A percentile compares a stretch with the other conserved stretches of the same genome.
phyloP scores from a whole-genome alignment of 352 stramenopile species.

The Saprolegnia diclina region DNA sequence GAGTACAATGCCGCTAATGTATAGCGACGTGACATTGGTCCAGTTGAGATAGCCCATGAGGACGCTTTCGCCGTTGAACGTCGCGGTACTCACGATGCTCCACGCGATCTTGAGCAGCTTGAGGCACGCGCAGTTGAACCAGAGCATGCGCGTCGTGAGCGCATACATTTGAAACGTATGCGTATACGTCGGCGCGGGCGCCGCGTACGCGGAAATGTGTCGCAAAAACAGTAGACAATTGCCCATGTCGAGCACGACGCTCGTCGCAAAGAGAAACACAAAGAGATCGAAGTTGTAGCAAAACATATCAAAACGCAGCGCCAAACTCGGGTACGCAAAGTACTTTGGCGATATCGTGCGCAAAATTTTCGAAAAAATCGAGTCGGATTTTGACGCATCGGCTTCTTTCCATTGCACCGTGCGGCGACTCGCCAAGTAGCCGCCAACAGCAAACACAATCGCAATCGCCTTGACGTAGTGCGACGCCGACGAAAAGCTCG shows the following conservation, averaged over 20 bases:
- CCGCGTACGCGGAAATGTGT: background rate
- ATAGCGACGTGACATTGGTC: slow-evolving; percentile 15
- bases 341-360: slow-evolving; percentile 16
- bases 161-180: slow-evolving; percentile 5
- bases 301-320: slow-evolving; percentile 23
- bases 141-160: slow-evolving; percentile 5
- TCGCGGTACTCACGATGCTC: background rate
- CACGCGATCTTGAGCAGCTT: slow-evolving; percentile 5
- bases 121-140: slow-evolving; percentile 9
- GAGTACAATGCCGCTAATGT: slow-evolving; percentile 3
- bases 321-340: slow-evolving; percentile 11
- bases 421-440: background rate
- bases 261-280: background rate
- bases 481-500: background rate
- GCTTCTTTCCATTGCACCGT: slow-evolving; percentile 1
- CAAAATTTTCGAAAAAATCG: background rate
- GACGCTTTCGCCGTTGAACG: background rate
- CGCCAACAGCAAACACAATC: background rate
- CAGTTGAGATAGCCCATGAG: slow-evolving; percentile 16
- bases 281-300: slow-evolving; percentile 19
- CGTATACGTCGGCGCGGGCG: background rate
- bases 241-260: slow-evolving; percentile 8
- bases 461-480: background rate
- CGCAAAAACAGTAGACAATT: background rate
- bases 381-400: background rate